Conservation (phyloP, 352 stramenopile species). For the Pythium coloratum region DNA sequence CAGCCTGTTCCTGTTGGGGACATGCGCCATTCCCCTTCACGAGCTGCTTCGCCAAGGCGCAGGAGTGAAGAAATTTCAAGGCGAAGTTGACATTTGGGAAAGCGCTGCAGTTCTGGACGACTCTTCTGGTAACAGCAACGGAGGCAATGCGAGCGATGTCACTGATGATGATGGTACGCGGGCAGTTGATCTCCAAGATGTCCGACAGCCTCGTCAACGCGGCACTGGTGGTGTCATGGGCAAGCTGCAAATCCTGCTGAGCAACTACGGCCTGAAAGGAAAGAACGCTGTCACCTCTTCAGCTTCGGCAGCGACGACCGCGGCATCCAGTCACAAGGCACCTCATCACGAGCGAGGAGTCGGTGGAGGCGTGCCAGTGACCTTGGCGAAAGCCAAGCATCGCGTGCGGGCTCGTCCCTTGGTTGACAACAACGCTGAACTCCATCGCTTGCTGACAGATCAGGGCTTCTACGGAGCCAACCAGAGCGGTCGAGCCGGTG, state of each 20-base stretch:
- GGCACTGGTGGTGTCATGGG: conserved; percentile 35
- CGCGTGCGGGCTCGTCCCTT: conserved; percentile 73
- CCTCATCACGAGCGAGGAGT: neutral
- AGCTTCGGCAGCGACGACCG: neutral
- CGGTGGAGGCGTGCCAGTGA: neutral
- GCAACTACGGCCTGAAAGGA: conserved; percentile 82
- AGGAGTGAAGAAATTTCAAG: conserved; percentile 88
- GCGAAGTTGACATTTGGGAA: conserved; percentile 56
- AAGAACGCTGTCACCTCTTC: conserved; percentile 11
- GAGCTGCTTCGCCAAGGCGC: conserved; percentile 88
- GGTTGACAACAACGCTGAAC: conserved; percentile 70
- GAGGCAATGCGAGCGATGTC: neutral
- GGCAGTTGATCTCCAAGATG: conserved; percentile 9
- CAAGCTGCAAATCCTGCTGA: conserved; percentile 85
- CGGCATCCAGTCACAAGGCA: neutral
- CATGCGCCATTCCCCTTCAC: conserved; percentile 81
- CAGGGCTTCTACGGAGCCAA: conserved; percentile 59
- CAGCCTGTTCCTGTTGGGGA: conserved; percentile 87
- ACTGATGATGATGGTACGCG: neutral
- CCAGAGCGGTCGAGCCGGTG: neutral
- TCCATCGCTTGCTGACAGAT: conserved; percentile 57
- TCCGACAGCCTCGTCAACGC: conserved; percentile 2
- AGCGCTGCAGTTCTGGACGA: neutral
- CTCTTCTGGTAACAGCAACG: neutral
- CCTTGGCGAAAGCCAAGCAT: conserved; percentile 42